Evolutionary conservation across 2,329 filamentous ascomycete genomes (phyloP), one percentile per base, ranked within the genome.

Genomic region (Coniochaeta prunicola): DNA sequence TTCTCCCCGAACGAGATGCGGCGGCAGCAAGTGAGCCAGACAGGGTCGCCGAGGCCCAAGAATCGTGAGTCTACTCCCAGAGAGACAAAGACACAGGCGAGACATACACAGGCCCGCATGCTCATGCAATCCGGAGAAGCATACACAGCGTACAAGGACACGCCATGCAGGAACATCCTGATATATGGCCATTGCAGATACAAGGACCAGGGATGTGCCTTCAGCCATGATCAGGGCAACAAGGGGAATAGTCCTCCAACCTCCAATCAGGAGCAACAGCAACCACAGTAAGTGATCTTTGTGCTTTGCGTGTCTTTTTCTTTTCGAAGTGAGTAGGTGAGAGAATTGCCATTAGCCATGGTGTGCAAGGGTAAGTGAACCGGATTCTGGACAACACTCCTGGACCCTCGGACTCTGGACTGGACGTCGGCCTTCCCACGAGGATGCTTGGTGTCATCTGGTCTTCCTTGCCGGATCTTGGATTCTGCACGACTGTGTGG

Each of bases 161-260:
- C 91, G 7, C 82, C 93, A 59, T 97, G 92, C 76, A 88, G 92
- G 69, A 96, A 97, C 75, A 88, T 97, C 62, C 83, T 92, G 62
- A 96, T 97, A 67, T 96, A 96, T 73, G 92, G 92, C 59, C 90
- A 93, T 74, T 97, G 92, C 73, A 88, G 91, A 64, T 96, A 92
- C 74, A 90, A 96, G 77, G 91, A 96, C 70, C 88, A 90, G 76
- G 91, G 90, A 76, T 96, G 92, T 75, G 86, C 89, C 64, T 96
- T 96, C 76, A 94, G 92, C 69, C 92, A 96, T 75, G 90, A 94
- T 65, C 84, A 86, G 60, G 81, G 84, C 65, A 91, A 87, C 63
- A 56, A 56, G 15, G 36, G 36, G 5, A 42, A 77, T 13, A 50
- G 45, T 13, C 45, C 45, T 15, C 45, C 45, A 8, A 50, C 45